These are phyloP conservation scores for Malania oleifera DNA, from an alignment of 164 flowering plant genomes.

Conservation along the genomic window DNA sequence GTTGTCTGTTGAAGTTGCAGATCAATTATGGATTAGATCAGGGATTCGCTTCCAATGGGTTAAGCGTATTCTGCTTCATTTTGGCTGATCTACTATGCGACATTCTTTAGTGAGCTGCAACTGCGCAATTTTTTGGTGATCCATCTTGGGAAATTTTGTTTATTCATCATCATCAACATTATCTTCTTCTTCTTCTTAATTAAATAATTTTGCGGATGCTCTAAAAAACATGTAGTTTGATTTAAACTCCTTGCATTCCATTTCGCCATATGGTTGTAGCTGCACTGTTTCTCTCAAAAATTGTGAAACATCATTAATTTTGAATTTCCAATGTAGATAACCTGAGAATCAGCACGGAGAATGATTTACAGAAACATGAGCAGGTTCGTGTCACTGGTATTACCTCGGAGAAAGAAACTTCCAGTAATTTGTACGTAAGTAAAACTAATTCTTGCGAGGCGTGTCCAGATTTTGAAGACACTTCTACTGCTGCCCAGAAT, in stretches of 20 bases:
- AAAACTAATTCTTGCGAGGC: constrained; percentile 30
- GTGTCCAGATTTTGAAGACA: constrained; percentile 39
- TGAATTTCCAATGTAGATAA: constrained; percentile 25
- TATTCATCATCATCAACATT: no score
- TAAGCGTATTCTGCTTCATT: no score
- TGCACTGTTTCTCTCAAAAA: neutral
- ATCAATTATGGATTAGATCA: no score
- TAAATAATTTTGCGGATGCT: neutral
- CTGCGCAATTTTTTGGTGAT: neutral
- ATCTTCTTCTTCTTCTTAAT: no score
- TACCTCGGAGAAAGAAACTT: constrained; percentile 32
- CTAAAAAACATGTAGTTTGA: neutral
- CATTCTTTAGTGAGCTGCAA: neutral
- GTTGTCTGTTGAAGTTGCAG: no score
- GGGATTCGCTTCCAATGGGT: no score
- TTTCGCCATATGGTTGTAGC: neutral
- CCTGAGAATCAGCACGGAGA: constrained; percentile 15
- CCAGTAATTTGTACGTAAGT: constrained; percentile 24
- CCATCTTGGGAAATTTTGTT: neutral
- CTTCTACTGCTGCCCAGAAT: constrained; percentile 11
- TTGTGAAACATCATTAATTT: neutral
- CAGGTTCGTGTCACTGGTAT: constrained; percentile 28
- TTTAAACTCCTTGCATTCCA: neutral
- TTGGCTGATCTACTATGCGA: no score
- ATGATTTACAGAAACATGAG: constrained; percentile 13